A percentile compares a stretch with the other conserved stretches of the same genome.
Evolutionary conservation across 2,329 filamentous ascomycete species (phyloP).

Genomic region (Penicillium sp.): DNA sequence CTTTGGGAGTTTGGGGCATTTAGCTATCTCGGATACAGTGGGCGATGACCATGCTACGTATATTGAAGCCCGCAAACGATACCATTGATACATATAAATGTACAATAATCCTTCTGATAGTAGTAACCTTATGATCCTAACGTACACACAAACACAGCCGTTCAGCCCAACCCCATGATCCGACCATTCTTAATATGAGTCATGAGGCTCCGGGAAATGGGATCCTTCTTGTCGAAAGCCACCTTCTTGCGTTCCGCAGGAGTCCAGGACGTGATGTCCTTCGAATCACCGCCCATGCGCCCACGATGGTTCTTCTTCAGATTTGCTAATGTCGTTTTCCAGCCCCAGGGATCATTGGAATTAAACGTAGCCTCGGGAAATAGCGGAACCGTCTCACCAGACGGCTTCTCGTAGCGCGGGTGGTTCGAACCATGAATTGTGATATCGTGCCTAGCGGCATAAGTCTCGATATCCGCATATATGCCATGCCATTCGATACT

Average conservation of each 20-base stretch:
- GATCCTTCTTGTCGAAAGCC: conserved; percentile 38
- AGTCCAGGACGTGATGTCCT: conserved; percentile 40
- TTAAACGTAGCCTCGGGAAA: conserved; percentile 21
- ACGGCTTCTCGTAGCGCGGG: conserved; percentile 22
- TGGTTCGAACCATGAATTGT: conserved; percentile 11
- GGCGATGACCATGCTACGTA: no score
- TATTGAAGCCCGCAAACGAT: background rate
- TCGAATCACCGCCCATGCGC: conserved; percentile 38
- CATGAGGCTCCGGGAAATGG: conserved; percentile 33
- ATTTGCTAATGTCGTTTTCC: background rate
- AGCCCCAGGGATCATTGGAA: conserved; percentile 11
- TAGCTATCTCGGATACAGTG: conserved; percentile 2
- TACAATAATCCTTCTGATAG: background rate
- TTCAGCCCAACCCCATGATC: conserved; percentile 22
- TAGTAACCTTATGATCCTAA: background rate
- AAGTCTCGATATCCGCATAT: conserved; percentile 11
- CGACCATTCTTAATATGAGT: conserved; percentile 40
- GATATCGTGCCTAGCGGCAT: conserved; percentile 20
- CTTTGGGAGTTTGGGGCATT: conserved; percentile 48
- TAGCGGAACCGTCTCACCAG: conserved; percentile 12
- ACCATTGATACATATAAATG: background rate
- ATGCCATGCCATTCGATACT: background rate
- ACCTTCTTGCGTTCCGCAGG: conserved; percentile 33
- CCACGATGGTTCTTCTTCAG: background rate
- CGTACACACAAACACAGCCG: background rate